A percentile compares a stretch with the other conserved stretches of the same genome.
These are phyloP conservation scores for Diaporthe ilicicola DNA, from an alignment of 2,329 filamentous ascomycete genomes.

Conservation along the genomic window DNA sequence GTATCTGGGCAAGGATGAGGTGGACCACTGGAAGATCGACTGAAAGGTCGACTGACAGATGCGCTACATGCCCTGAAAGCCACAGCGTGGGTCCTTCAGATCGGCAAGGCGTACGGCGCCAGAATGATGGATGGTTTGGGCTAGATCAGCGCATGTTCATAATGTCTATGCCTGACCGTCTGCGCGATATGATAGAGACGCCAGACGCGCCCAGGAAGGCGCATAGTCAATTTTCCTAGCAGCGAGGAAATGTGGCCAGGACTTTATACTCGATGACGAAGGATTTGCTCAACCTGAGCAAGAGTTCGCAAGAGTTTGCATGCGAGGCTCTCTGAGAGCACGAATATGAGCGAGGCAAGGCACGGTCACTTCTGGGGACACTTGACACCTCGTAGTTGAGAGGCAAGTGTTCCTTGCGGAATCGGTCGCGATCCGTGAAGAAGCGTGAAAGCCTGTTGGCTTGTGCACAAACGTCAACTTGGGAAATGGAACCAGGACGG, in stretches of 20 bases:
- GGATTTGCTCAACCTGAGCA: not conserved
- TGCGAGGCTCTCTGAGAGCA: not conserved
- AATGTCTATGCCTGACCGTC: not conserved
- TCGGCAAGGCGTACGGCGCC: not conserved
- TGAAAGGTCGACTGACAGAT: conserved; percentile 53
- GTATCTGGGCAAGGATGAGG: conserved; percentile 83
- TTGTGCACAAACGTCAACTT: not conserved
- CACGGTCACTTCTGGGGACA: too few relatives aligned
- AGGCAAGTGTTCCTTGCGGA: not conserved
- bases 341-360: not conserved
- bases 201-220: not conserved
- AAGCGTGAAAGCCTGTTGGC: not conserved
- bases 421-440: not conserved
- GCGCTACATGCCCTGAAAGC: not conserved
- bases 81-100: not conserved
- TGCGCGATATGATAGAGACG: too few relatives aligned
- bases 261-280: too few relatives aligned
- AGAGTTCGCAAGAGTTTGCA: not conserved
- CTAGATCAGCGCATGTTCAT: not conserved
- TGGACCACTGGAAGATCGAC: conserved; percentile 96
- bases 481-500: not conserved
- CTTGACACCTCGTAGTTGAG: not conserved
- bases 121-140: too few relatives aligned
- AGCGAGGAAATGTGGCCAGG: not conserved
- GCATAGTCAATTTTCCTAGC: not conserved